A percentile compares a stretch with the other conserved stretches of the same genome.
Evolutionary conservation across 805 yeast genomes (phyloP).

Genomic region (Candida nanaspora): DNA sequence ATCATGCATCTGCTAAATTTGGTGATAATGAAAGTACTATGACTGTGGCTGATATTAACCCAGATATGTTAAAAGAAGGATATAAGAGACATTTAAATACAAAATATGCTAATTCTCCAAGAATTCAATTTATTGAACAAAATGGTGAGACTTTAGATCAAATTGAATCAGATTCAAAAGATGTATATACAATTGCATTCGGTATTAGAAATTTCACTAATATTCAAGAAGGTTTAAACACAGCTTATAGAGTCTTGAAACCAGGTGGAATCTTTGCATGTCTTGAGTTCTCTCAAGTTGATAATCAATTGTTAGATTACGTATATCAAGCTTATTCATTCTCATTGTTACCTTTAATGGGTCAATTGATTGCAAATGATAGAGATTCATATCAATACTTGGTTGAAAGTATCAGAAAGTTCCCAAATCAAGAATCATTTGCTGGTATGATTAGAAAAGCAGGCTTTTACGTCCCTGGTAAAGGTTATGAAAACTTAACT

Average conservation of each 20-base stretch:
- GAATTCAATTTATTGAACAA: slow-evolving; percentile 80
- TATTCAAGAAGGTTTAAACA: slow-evolving; percentile 84
- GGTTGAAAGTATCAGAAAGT: slow-evolving; percentile 87
- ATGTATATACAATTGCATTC: slow-evolving; percentile 92
- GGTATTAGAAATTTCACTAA: slow-evolving; percentile 96
- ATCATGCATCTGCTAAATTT: slow-evolving; percentile 76
- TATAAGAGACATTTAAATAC: slow-evolving; percentile 57
- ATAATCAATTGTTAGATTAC: slow-evolving; percentile 66
- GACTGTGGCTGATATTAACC: slow-evolving; percentile 91
- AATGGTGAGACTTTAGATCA: slow-evolving; percentile 87
- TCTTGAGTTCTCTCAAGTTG: slow-evolving; percentile 89
- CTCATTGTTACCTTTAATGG: slow-evolving; percentile 85
- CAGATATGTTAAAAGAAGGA: slow-evolving; percentile 95
- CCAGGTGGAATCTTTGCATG: slow-evolving; percentile 99
- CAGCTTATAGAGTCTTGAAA: slow-evolving; percentile 93
- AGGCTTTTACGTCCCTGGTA: slow-evolving; percentile 85
- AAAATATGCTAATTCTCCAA: slow-evolving; percentile 56
- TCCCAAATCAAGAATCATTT: slow-evolving; percentile 89
- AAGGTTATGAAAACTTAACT: slow-evolving; percentile 89
- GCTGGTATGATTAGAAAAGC: slow-evolving; percentile 90
- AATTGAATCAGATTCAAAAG: slow-evolving; percentile 82
- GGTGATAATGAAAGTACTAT: slow-evolving; percentile 72
- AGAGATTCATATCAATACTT: slow-evolving; percentile 93
- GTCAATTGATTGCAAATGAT: slow-evolving; percentile 92
- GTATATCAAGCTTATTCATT: slow-evolving; percentile 85